Base-by-base conservation (phyloP, 225 moss, liverwort and hornwort genomes). In the Lunularia cruciata region DNA sequence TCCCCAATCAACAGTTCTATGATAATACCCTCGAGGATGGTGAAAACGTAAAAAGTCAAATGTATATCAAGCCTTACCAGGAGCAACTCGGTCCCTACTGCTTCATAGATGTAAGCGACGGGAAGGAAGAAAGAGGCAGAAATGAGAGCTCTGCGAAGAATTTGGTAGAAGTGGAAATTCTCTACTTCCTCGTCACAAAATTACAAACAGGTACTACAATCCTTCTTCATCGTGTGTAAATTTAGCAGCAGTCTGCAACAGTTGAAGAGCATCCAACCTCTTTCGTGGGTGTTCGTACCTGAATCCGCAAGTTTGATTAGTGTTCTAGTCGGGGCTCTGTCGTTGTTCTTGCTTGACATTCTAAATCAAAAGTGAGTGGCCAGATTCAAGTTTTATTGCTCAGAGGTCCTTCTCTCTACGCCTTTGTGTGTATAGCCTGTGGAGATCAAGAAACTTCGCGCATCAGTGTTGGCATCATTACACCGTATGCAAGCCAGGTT, bases 401-500 rank as follows among this genome's bases (percentile, higher is more conserved):
- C n/a, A n/a, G n/a, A n/a, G n/a, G n/a, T n/a, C n/a, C n/a, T n/a
- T n/a, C n/a, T n/a, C n/a, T n/a, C n/a, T n/a, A n/a, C n/a, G 19
- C 8, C 48, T 10, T 19, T 13, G 11, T 56, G 28, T 56, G 9
- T 16, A 47, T 73, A 77, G 79, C 43, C 37, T 82, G 75, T 75
- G 72, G 39, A 72, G 70, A 45, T 47, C 64, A 84, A 42, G 69
- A 25, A 8, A 70, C 74, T 49, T 43, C 61, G 34, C 51, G 60
- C 25, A 55, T 77, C 23, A 87, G 76, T 72, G 78, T 87, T 19
- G 86, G 86, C 67, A 78, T 87, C 33, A 84, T 87, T n/a, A 71
- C 86, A 42, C 86, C 86, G 19, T 87, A 87, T 67, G 52, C 76
- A 37, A 73, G 76, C 37, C 86, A 87, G 74, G 86, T 82, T 54